Evolutionary conservation across 2,329 filamentous ascomycete species (phyloP).

Genomic region (Pseudogymnoascus sp.): DNA sequence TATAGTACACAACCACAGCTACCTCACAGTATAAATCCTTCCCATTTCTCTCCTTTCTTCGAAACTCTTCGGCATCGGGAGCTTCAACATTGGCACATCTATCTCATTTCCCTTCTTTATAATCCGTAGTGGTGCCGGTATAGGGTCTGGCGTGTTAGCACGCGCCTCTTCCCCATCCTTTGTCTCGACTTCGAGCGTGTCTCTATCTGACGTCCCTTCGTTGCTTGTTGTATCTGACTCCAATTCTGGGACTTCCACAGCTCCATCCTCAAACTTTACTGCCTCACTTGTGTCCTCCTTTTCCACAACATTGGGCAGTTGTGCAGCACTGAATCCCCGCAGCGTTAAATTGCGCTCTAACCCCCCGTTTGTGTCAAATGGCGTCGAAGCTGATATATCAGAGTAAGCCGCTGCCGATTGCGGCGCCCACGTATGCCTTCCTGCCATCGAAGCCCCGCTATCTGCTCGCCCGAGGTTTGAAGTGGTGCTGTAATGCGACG

Average conservation of each 20-base stretch:
- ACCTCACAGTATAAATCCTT: background rate
- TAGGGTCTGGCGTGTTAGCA: background rate
- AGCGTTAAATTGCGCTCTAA: background rate
- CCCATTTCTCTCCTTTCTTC: background rate
- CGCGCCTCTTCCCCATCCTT: background rate
- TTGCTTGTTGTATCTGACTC: background rate
- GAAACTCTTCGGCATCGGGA: conserved; percentile 1
- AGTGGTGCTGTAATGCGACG: background rate
- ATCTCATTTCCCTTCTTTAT: background rate
- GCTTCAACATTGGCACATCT: background rate
- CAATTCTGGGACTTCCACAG: background rate
- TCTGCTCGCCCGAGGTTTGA: background rate
- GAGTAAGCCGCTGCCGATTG: background rate
- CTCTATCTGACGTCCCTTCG: background rate
- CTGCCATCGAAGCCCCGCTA: background rate
- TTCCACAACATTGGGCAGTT: background rate
- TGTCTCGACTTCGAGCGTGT: background rate
- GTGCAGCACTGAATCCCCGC: background rate
- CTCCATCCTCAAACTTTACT: background rate
- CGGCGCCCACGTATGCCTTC: background rate
- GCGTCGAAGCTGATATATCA: background rate
- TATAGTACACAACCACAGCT: background rate
- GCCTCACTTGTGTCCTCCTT: background rate
- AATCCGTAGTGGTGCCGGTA: background rate
- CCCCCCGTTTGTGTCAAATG: background rate